A percentile compares a stretch with the other conserved stretches of the same genome.
Evolutionary conservation across 495 filamentous ascomycete species (phyloP).

Genomic region (Penicillium diatomitis): DNA sequence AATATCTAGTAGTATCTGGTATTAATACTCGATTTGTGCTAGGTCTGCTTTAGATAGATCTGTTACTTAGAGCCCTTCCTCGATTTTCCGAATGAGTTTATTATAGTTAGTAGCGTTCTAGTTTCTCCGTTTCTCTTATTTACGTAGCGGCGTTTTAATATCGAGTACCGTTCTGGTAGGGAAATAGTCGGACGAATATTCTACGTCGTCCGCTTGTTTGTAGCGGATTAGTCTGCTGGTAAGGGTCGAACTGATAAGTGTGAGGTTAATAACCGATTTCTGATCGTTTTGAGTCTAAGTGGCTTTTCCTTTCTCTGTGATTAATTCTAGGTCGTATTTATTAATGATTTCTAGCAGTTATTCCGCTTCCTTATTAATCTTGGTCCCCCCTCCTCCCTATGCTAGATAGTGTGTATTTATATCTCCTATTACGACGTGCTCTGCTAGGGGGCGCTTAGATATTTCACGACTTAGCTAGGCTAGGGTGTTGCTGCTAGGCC

Average conservation of each 20-base stretch:
- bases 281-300: slow-evolving; percentile 1
- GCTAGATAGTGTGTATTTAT: slow-evolving; percentile 7
- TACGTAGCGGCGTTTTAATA: neutral
- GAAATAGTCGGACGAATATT: slow-evolving; percentile 8
- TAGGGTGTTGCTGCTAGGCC: neutral
- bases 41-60: neutral
- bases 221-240: neutral
- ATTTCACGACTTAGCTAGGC: slow-evolving; percentile 1
- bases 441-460: neutral
- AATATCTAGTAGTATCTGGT: neutral
- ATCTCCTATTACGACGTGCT: slow-evolving; percentile 7
- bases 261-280: slow-evolving; percentile 8
- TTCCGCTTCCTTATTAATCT: slow-evolving; percentile 1
- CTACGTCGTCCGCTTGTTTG: slow-evolving; percentile 3
- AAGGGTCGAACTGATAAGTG: slow-evolving; percentile 2
- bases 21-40: neutral
- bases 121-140: slow-evolving; percentile 1
- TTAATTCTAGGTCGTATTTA: neutral
- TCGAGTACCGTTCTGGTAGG: slow-evolving; percentile 5
- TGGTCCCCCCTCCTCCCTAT: slow-evolving; percentile 5
- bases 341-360: slow-evolving; percentile 3
- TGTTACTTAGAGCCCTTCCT: neutral
- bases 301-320: slow-evolving; percentile 1
- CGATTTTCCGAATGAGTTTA: neutral
- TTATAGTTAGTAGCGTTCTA: slow-evolving; percentile 1